Base-by-base conservation (phyloP, 768 basidiomycete species). In the Dioszegia hungarica region DNA sequence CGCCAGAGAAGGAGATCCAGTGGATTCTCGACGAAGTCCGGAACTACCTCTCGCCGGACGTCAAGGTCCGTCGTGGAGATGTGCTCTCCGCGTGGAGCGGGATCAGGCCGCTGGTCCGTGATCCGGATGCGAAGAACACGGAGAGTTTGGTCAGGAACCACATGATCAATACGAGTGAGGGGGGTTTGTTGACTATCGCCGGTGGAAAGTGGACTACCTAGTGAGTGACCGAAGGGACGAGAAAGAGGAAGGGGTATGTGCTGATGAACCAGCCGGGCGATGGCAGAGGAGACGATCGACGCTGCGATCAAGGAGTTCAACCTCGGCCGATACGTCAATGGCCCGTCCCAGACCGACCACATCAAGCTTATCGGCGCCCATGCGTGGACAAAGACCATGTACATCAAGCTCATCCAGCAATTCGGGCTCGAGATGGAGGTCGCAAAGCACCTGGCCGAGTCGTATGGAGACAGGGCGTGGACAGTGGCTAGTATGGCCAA, bases 151-250 rank as follows among this genome's bases (percentile, higher is more conserved):
- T 99, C 19, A 79, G 94, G 69, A 97, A 87, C 72, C 94, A 98
- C 78, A 83, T 99, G 82, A 88, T 95, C 62, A 82, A 91, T 71
- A 84, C 90, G 31, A 84, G 82, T 38, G 81, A 82, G 44, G 84
- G 84, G 60, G 91, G 92, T 17, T 79, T 99, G 66, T 77, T 99
- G 59, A 97, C 93, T 27, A 91, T 97, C 66, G 91, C 90, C 2
- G 94, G 94, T 17, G 94, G 94, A 4, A 99, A 99, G 77, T 99
- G 94, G 94, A 99, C 94, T 57, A 97, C 94, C 45, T 99, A 97
- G 79, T 80, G 89, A 46, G 74, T 72, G 11, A 11, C 53, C 47
- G n/a, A 14, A 22, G 11, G 28, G 22, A 2, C 8, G n/a, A 25
- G 8, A 8, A 44, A 22, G 47, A 22, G 11, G 19, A 14, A 19